Percentiles rank a stretch among this genome's conserved stretches.
Conservation (phyloP, 2,329 filamentous ascomycete genomes). For the Fusarium illudens region DNA sequence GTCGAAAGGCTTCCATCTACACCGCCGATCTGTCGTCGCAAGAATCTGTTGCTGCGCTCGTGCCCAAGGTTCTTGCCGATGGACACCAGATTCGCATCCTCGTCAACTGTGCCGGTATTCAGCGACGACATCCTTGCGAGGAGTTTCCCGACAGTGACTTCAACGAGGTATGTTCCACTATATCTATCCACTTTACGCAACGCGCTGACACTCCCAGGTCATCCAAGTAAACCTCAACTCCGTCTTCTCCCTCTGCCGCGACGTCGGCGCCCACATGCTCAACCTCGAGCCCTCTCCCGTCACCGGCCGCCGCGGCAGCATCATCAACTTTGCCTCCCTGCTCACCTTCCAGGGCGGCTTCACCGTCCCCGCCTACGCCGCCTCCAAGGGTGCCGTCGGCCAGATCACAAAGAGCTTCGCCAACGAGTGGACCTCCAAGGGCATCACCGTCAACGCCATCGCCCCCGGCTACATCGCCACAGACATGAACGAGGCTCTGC, state of each 20-base stretch:
- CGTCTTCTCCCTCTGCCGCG: constrained; percentile 81
- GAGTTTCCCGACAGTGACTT: constrained; percentile 81
- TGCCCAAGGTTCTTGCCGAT: constrained; percentile 68
- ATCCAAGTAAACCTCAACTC: constrained; percentile 87
- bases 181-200: not conserved
- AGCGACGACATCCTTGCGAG: constrained; percentile 78
- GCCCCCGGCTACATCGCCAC: constrained; percentile 91
- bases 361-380: constrained; percentile 88
- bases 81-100: constrained; percentile 77
- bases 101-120: constrained; percentile 88
- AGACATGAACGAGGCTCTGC: constrained; percentile 90
- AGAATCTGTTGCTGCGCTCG: constrained; percentile 67
- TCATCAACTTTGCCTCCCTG: constrained; percentile 87
- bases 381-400: constrained; percentile 83
- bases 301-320: constrained; percentile 69
- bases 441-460: constrained; percentile 86
- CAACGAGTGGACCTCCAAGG: constrained; percentile 85
- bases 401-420: constrained; percentile 86
- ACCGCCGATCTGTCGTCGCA: constrained; percentile 72
- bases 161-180: constrained; percentile 60
- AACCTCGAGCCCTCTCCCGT: constrained; percentile 56
- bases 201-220: constrained; percentile 56
- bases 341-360: constrained; percentile 87
- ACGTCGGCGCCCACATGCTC: constrained; percentile 83
- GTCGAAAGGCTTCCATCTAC: constrained; percentile 73